phyloP scores from a whole-genome alignment of 257 asterid genomes.

The Voacanga thouarsii region DNA sequence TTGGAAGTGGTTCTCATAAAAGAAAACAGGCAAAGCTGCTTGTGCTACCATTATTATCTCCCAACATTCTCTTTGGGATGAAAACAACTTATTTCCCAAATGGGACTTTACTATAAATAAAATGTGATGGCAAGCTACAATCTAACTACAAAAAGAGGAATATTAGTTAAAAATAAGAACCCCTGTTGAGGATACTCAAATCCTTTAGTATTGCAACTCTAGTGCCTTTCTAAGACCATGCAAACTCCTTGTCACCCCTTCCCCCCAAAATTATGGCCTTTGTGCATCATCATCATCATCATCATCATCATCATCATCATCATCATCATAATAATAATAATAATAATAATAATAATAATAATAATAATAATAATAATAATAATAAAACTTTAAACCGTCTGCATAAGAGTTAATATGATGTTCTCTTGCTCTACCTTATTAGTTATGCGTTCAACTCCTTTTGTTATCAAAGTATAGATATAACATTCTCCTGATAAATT shows the following conservation, averaged over 20 bases:
- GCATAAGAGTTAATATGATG: background rate
- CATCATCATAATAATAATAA: no score
- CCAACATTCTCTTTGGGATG: constrained; percentile 39
- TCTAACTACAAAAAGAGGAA: constrained; percentile 10
- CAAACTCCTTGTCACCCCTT: no score
- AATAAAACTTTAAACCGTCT: background rate
- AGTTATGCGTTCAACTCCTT: background rate
- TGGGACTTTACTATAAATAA: constrained; percentile 16
- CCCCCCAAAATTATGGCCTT: background rate
- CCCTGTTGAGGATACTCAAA: background rate
- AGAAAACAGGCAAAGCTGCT: constrained; percentile 48
- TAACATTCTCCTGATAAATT: background rate
- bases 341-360: no score
- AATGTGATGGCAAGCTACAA: constrained; percentile 16
- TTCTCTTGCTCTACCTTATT: background rate
- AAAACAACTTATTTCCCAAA: constrained; percentile 11
- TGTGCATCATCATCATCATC: no score
- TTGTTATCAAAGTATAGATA: background rate
- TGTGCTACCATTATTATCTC: constrained; percentile 51
- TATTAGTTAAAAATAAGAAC: background rate
- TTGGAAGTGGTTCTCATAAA: constrained; percentile 40
- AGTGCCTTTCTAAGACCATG: background rate
- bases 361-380: no score
- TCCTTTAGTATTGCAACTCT: background rate
- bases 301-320: no score